Conservation (phyloP, 768 basidiomycete genomes). For the Psilocybe azurescens region DNA sequence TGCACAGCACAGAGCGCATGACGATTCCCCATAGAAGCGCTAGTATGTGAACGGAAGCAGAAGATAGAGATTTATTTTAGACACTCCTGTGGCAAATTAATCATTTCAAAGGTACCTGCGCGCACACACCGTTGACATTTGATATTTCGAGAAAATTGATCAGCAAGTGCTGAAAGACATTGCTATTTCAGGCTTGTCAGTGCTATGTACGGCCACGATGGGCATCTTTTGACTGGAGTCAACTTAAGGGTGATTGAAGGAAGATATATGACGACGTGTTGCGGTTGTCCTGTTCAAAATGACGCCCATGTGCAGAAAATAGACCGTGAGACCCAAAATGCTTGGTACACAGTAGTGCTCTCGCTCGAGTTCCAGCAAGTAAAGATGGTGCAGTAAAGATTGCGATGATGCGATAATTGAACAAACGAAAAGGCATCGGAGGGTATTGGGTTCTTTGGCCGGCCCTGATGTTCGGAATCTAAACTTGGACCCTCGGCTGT, state of each 20-base stretch:
- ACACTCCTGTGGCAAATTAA: not conserved
- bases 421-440: not conserved
- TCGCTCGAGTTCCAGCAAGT: not conserved
- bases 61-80: slow-evolving; percentile 13
- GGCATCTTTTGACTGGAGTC: not conserved
- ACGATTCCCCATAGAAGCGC: slow-evolving; percentile 8
- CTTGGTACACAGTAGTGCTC: too few relatives aligned
- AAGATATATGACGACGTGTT: not conserved
- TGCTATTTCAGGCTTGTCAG: slow-evolving; percentile 6
- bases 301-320: slow-evolving; percentile 2
- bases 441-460: not conserved
- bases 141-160: slow-evolving; percentile 1
- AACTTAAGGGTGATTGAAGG: slow-evolving; percentile 7
- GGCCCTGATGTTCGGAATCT: slow-evolving; percentile 4
- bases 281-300: slow-evolving; percentile 1
- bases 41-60: slow-evolving; percentile 14
- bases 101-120: slow-evolving; percentile 1
- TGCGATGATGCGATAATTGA: not conserved
- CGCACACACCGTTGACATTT: not conserved
- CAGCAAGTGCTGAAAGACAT: slow-evolving; percentile 1
- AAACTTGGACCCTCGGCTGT: not conserved
- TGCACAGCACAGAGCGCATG: slow-evolving; percentile 15
- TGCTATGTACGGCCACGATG: not conserved
- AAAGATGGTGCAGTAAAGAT: not conserved
- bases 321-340: not conserved